A percentile compares a stretch with the other conserved stretches of the same genome.
Evolutionary conservation across 1,284 basidiomycete genomes (phyloP).

Genomic region (Microbotryum saponariae): DNA sequence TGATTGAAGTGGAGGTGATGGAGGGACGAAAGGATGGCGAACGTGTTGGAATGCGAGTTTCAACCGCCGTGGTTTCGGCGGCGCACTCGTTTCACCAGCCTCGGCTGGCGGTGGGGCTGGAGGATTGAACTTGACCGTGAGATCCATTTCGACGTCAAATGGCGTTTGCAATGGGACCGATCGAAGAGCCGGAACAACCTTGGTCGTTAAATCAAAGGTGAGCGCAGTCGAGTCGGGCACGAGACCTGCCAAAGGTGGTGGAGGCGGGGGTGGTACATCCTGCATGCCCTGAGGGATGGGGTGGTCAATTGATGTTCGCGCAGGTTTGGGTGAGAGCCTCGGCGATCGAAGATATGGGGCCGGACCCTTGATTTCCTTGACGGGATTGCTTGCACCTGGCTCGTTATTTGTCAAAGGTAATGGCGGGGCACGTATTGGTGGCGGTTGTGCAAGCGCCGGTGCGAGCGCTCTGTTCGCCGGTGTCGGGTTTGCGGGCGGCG

Average conservation of each 20-base stretch:
- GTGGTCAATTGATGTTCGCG: background rate
- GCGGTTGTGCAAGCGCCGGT: background rate
- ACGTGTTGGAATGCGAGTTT: conserved; percentile 1
- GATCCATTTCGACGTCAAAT: background rate
- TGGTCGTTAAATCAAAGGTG: conserved; percentile 10
- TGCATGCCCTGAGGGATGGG: background rate
- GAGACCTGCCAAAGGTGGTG: background rate
- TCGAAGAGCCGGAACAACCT: background rate
- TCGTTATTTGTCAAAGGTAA: background rate
- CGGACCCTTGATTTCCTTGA: background rate
- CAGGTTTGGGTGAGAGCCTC: background rate
- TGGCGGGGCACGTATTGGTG: background rate
- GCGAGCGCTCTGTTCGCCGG: background rate
- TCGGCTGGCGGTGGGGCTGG: background rate
- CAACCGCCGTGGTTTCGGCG: background rate
- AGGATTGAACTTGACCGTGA: background rate
- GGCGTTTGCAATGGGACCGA: background rate
- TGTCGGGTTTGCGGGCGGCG: background rate
- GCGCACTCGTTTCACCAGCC: background rate
- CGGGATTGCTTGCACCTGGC: background rate
- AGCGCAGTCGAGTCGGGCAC: background rate
- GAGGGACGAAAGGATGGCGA: background rate
- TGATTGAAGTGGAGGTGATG: background rate
- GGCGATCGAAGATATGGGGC: conserved; percentile 1
- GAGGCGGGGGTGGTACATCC: background rate